Evolutionary conservation across 1,284 basidiomycete species (phyloP).

Genomic region (Cronartium quercuum): DNA sequence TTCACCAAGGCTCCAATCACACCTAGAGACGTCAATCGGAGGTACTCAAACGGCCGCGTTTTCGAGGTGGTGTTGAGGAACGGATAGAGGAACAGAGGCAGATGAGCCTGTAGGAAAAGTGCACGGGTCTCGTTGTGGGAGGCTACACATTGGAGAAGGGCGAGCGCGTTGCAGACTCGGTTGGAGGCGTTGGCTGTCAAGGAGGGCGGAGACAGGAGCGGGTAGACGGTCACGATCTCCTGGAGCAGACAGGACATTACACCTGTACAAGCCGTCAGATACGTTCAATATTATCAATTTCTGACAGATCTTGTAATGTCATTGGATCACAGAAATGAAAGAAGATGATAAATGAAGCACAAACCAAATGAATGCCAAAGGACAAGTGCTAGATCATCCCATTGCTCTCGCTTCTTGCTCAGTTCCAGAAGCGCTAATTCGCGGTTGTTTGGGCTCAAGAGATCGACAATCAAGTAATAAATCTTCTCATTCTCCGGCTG

Average conservation of each 20-base stretch:
- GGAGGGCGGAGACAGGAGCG: conserved; percentile 87
- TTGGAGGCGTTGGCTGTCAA: conserved; percentile 98
- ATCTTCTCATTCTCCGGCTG: conserved; percentile 68
- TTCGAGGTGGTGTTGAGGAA: conserved; percentile 99
- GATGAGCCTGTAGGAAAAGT: conserved; percentile 86
- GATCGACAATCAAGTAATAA: conserved; percentile 70
- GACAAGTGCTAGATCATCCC: conserved; percentile 94
- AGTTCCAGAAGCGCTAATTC: conserved; percentile 86
- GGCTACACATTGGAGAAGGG: conserved; percentile 93
- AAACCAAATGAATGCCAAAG: conserved; percentile 98
- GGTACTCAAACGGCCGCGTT: conserved; percentile 97
- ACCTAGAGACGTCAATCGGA: conserved; percentile 91
- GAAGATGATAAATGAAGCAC: conserved; percentile 48
- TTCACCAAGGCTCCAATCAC: conserved; percentile 99
- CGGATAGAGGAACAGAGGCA: conserved; percentile 96
- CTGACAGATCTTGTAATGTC: not conserved
- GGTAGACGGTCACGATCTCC: conserved; percentile 98
- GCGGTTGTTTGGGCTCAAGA: conserved; percentile 70
- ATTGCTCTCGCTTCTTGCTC: conserved; percentile 98
- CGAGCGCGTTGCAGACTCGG: conserved; percentile 96
- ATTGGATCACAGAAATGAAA: not conserved
- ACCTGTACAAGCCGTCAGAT: conserved; percentile 55
- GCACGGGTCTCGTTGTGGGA: conserved; percentile 88
- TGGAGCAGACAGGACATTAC: conserved; percentile 98
- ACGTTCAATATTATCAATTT: not conserved